Evolutionary conservation across 805 yeast genomes (phyloP), one percentile per base, ranked within the genome.

Genomic region (Candida argentea): DNA sequence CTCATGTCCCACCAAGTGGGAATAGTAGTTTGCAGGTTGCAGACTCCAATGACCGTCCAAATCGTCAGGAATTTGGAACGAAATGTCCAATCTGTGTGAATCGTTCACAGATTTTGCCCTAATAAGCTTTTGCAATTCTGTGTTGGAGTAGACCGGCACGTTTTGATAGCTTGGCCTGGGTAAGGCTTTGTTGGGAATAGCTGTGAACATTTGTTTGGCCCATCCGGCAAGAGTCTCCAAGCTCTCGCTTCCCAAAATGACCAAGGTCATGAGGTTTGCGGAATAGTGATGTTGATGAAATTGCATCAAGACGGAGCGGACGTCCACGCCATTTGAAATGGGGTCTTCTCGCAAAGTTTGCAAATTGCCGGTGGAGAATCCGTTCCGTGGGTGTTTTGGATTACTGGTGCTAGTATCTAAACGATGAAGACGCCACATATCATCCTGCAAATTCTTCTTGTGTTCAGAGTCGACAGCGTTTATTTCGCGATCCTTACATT

Each of bases 381-480:
- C 82, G 46, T 76, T 74, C 52, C 72, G 82, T 0, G 97, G 96
- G 54, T 91, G 97, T 0, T 56, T 44, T 1, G 73, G 71, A 49
- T 80, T 84, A 11, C 91, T 65, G 20, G 77, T 59, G 28, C 77
- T 67, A 55, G 83, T 81, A 31, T 82, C 87, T 29, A 89, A 62
- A 56, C 89, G 97, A 44, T 78, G 77, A 27, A 84, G 56, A 44
- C 97, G 72, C 96, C 97, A 86, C 25, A 57, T 48, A 52, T 89
- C 98, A 48, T 69, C 80, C 52, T 89, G 97, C 29, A 91, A 61
- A 50, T 89, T 89, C 58, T 91, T 89, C 51, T 86, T 89, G 60
- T 89, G 85, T 57, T 89, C 98, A 21, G 94, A 81, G 53, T 89
- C 95, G 6, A 89, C 97, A 2, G 97, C 97, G 37, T 76, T 73